Conservation (phyloP, 2,329 filamentous ascomycete genomes). For the Beauveria asiatica region DNA sequence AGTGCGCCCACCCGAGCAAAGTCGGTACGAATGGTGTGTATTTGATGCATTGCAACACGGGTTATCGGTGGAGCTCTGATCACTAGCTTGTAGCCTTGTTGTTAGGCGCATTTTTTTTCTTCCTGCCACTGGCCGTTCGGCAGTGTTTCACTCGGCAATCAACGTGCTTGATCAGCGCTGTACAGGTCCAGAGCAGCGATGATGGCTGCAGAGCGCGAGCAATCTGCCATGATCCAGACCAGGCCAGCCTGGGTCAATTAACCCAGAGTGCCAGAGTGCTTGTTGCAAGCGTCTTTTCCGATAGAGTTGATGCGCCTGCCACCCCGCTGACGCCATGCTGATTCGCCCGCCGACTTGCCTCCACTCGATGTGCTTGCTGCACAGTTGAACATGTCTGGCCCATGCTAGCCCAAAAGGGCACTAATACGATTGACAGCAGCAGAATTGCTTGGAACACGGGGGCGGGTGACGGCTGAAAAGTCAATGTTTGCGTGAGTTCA, state of each 20-base stretch:
- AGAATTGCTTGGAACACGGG: not conserved
- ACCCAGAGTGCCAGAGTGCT: not conserved
- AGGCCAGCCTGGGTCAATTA: not conserved
- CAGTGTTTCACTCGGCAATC: slow-evolving; percentile 5
- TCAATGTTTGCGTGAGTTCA: not conserved
- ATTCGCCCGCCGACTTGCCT: not conserved
- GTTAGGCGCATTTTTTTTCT: not conserved
- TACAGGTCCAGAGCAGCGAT: not conserved
- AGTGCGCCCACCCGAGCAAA: not conserved
- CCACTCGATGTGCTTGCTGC: not conserved
- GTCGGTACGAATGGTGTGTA: not conserved
- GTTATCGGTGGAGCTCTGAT: not conserved
- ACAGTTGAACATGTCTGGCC: not conserved
- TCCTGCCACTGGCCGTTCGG: not conserved
- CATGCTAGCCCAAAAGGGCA: slow-evolving; percentile 9
- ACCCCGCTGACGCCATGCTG: not conserved
- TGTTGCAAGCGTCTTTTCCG: slow-evolving; percentile 1
- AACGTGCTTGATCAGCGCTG: slow-evolving; percentile 5
- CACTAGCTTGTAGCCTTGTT: slow-evolving; percentile 2
- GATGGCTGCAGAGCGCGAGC: not conserved
- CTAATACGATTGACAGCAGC: slow-evolving; percentile 7
- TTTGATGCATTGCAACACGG: not conserved
- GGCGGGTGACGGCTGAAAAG: not conserved
- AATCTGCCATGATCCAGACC: slow-evolving; percentile 3
- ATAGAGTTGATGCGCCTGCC: slow-evolving; percentile 5